Evolutionary conservation across 2,329 filamentous ascomycete species (phyloP), one percentile per base, ranked within the genome.

Genomic region (Colletotrichum brevisporum): DNA sequence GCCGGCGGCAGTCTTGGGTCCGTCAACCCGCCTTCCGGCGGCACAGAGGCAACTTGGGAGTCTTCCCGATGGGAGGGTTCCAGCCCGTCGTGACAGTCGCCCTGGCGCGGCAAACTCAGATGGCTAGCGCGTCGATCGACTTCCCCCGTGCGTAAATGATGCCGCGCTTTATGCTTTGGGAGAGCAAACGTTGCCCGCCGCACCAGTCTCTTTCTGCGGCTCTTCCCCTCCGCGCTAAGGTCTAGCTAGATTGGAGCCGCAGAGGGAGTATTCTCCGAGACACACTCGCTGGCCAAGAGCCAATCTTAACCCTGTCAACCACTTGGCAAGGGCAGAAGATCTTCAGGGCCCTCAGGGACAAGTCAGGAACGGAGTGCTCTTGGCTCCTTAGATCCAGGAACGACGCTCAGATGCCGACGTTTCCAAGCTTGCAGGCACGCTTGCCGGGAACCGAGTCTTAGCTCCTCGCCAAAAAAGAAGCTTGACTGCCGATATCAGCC

Each of bases 121-220:
- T 41, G 15, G 41, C 27, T 52, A 26, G 21, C 41, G 26, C 27
- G 26, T 9, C 27, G 48, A 24, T 55, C 21, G 47, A 27, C 36
- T 41, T 5, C 57, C 31, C 15, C 31, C 31, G 12, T 62, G 5
- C 53, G 24, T 24, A 15, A 13, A n/a, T 5, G 1, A 9, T n/a
- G n/a, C 36, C 50, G 24, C 18, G 9, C 2, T 47, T 68, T 59
- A 59, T 41, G n/a, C 48, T 65, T 59, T 15, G 2, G 21, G 26
- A 50, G 26, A 43, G 39, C 61, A 68, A 68, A 59, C 61, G n/a
- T 43, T 59, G n/a, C 43, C 48, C 54, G 54, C 54, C 66, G 66
- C 61, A 68, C 48, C 54, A 65, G 26, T 50, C 39, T 9, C 13
- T 15, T 36, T 45, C 41, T 36, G 47, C 21, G 48, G 50, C 48